Evolutionary conservation across 1,139 yeast genomes (phyloP).

Genomic region (Pichia sp.): DNA sequence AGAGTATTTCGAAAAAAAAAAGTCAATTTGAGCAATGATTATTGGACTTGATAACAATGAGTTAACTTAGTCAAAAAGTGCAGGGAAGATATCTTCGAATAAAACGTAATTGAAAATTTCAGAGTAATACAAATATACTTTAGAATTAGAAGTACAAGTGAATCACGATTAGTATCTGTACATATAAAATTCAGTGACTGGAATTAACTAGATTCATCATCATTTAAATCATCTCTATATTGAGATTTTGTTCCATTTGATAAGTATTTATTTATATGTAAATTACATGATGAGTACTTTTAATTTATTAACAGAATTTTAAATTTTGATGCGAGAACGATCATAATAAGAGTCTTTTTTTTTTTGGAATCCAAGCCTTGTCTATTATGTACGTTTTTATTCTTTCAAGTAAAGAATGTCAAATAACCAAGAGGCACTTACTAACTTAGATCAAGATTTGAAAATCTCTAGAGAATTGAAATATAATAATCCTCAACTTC

Average conservation of each 20-base stretch:
- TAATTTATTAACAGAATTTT: slow-evolving; percentile 40
- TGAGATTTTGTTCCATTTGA: slow-evolving; percentile 54
- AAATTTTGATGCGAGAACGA: slow-evolving; percentile 37
- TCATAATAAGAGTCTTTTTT: too few species aligned
- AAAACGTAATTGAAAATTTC: slow-evolving; percentile 35
- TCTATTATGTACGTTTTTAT: neutral
- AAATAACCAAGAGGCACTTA: slow-evolving; percentile 19
- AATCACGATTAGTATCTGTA: slow-evolving; percentile 28
- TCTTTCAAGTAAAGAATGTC: neutral
- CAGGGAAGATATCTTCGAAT: slow-evolving; percentile 41
- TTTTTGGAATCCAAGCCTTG: neutral
- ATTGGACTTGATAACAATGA: slow-evolving; percentile 32
- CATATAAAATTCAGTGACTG: slow-evolving; percentile 36
- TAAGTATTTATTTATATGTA: slow-evolving; percentile 48
- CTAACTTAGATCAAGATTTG: slow-evolving; percentile 57
- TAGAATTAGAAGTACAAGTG: slow-evolving; percentile 35
- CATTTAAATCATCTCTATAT: slow-evolving; percentile 62
- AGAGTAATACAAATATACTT: slow-evolving; percentile 42
- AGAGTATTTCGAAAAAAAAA: slow-evolving; percentile 23
- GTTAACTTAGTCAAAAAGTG: slow-evolving; percentile 34
- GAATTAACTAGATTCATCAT: slow-evolving; percentile 47
- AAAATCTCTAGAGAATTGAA: slow-evolving; percentile 40
- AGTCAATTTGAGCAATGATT: slow-evolving; percentile 17
- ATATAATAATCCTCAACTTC: slow-evolving; percentile 35
- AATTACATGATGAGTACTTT: slow-evolving; percentile 40